Conservation (phyloP, 352 stramenopile genomes). For the Globisporangium barbulae region DNA sequence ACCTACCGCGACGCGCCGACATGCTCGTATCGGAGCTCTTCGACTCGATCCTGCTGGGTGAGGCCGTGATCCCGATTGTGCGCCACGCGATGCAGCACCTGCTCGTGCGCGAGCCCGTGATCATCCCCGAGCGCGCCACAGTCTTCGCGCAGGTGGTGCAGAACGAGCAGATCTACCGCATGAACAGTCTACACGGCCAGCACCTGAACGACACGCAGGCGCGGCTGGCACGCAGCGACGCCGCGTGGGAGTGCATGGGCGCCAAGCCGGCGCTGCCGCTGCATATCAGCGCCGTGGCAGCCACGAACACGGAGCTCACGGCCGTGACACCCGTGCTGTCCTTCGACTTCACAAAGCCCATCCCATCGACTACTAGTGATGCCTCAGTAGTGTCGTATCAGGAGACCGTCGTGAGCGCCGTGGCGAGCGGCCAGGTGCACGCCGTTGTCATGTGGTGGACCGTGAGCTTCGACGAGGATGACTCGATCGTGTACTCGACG, state of each 20-base stretch:
- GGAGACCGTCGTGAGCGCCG: slow-evolving; percentile 35
- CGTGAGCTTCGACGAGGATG: slow-evolving; percentile 53
- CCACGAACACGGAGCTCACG: slow-evolving; percentile 41
- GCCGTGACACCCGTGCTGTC: slow-evolving; percentile 39
- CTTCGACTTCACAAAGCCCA: slow-evolving; percentile 63
- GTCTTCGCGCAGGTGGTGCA: slow-evolving; percentile 74
- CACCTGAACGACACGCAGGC: slow-evolving; percentile 29
- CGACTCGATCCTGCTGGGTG: slow-evolving; percentile 88
- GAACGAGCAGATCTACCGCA: slow-evolving; percentile 58
- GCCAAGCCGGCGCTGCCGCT: slow-evolving; percentile 59
- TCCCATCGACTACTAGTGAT: slow-evolving; percentile 11
- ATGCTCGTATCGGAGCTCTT: slow-evolving; percentile 93
- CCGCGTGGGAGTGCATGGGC: slow-evolving; percentile 58
- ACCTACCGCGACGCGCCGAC: slow-evolving; percentile 72
- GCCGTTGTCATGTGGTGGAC: slow-evolving; percentile 82
- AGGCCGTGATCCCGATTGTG: slow-evolving; percentile 86
- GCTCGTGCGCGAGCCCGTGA: slow-evolving; percentile 43
- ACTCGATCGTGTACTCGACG: slow-evolving; percentile 66
- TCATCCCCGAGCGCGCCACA: slow-evolving; percentile 66
- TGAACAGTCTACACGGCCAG: slow-evolving; percentile 53
- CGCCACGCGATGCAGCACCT: slow-evolving; percentile 71
- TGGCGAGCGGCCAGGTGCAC: slow-evolving; percentile 39
- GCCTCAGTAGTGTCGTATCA: slow-evolving; percentile 20
- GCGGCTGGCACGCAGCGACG: slow-evolving; percentile 49
- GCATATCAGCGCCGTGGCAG: slow-evolving; percentile 48